Conservation (phyloP, 768 basidiomycete species). For the Russula sp. region DNA sequence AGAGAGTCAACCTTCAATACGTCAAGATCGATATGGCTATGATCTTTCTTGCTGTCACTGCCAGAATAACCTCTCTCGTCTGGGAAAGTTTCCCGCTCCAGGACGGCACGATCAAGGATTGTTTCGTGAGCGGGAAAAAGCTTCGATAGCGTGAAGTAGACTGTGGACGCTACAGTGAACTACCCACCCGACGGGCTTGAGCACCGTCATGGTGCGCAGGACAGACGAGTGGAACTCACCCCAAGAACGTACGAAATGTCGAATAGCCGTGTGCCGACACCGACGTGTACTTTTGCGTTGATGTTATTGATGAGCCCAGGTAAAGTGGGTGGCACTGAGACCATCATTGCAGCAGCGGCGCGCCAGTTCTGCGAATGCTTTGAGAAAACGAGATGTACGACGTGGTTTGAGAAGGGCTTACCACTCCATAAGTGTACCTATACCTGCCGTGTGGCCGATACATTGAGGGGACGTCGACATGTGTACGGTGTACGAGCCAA, state of each 20-base stretch:
- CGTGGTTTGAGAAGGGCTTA: slow-evolving; percentile 28
- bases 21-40: not conserved
- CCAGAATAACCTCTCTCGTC: not conserved
- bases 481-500: slow-evolving; percentile 67
- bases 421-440: slow-evolving; percentile 68
- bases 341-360: slow-evolving; percentile 59
- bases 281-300: slow-evolving; percentile 56
- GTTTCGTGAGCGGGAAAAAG: slow-evolving; percentile 20
- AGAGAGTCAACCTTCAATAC: not conserved
- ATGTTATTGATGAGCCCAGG: slow-evolving; percentile 78
- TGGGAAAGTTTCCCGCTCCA: not conserved
- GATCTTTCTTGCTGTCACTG: slow-evolving; percentile 2
- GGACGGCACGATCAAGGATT: slow-evolving; percentile 20
- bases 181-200: not conserved
- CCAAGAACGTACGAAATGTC: slow-evolving; percentile 75
- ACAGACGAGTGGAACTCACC: slow-evolving; percentile 32
- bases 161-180: slow-evolving; percentile 18
- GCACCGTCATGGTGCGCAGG: not conserved
- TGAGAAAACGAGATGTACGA: not conserved
- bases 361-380: slow-evolving; percentile 68
- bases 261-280: slow-evolving; percentile 50
- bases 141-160: slow-evolving; percentile 18
- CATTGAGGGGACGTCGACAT: slow-evolving; percentile 78
- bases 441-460: slow-evolving; percentile 78
- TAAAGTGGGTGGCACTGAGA: slow-evolving; percentile 63